phyloP scores from a whole-genome alignment of 208 protist species.

The Trypanosoma rangeli region DNA sequence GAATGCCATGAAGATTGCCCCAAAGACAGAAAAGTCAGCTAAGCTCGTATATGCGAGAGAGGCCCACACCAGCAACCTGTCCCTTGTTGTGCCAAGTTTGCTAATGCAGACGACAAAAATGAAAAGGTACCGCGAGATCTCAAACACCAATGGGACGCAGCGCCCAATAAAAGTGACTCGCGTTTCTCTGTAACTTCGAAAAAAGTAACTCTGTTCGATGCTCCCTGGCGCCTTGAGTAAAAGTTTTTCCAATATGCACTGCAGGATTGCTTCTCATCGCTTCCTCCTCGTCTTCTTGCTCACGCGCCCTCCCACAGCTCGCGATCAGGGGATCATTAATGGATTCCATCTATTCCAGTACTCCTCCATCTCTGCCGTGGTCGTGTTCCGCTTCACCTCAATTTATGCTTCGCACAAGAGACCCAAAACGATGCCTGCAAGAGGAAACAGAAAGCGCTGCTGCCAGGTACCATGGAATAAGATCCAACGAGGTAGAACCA shows the following conservation, averaged over 20 bases:
- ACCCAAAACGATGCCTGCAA: slow-evolving; percentile 5
- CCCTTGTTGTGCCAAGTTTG: neutral
- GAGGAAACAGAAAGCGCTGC: slow-evolving; percentile 7
- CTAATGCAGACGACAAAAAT: neutral
- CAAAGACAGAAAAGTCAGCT: slow-evolving; percentile 7
- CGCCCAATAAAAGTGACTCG: slow-evolving; percentile 13
- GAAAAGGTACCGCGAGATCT: slow-evolving; percentile 14
- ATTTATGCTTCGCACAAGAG: neutral
- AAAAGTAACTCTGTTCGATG: neutral
- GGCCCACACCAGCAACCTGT: slow-evolving; percentile 14
- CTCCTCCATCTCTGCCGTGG: neutral
- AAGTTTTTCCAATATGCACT: neutral
- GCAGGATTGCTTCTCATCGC: neutral
- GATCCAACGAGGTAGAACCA: slow-evolving; percentile 9
- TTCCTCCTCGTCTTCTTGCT: neutral
- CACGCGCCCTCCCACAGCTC: neutral
- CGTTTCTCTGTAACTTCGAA: neutral
- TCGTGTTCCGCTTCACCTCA: neutral
- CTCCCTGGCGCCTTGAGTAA: neutral
- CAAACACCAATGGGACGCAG: slow-evolving; percentile 15
- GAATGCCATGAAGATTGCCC: slow-evolving; percentile 5
- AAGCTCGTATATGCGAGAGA: slow-evolving; percentile 14
- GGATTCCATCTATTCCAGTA: neutral
- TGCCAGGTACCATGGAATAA: slow-evolving; percentile 15
- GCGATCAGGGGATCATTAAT: neutral